These are phyloP conservation scores for Ogataea dorogensis DNA, from an alignment of 805 yeast genomes.

Conservation along the genomic window DNA sequence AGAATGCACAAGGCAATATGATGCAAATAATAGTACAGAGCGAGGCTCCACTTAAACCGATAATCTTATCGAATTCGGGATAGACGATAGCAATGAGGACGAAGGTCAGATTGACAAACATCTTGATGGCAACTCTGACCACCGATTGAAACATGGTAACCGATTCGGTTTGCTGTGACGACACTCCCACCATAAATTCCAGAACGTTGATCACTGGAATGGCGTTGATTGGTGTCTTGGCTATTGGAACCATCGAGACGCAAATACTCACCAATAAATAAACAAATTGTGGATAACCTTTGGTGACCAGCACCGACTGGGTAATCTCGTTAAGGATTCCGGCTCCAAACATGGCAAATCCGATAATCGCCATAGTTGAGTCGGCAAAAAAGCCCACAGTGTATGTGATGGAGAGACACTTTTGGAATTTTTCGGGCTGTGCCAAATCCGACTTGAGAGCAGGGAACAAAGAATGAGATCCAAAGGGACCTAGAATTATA, in stretches of 20 bases:
- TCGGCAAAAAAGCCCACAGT: slow-evolving; percentile 58
- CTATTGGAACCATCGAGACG: slow-evolving; percentile 78
- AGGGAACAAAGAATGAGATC: slow-evolving; percentile 84
- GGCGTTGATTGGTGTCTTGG: slow-evolving; percentile 84
- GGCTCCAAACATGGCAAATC: slow-evolving; percentile 79
- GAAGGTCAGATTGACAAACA: slow-evolving; percentile 59
- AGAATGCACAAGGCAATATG: slow-evolving; percentile 75
- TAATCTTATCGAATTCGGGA: slow-evolving; percentile 82
- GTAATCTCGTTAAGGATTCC: slow-evolving; percentile 71
- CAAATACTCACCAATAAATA: slow-evolving; percentile 57
- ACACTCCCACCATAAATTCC: slow-evolving; percentile 43
- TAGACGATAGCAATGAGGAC: slow-evolving; percentile 65
- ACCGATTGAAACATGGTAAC: slow-evolving; percentile 12
- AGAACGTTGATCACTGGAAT: slow-evolving; percentile 81
- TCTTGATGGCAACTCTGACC: slow-evolving; percentile 33
- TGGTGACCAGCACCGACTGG: slow-evolving; percentile 63
- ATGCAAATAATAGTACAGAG: slow-evolving; percentile 78
- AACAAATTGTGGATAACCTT: slow-evolving; percentile 66
- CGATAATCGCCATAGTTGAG: slow-evolving; percentile 58
- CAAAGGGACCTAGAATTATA: slow-evolving; percentile 74
- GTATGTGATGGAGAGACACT: slow-evolving; percentile 55
- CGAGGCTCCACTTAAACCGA: slow-evolving; percentile 83
- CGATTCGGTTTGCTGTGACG: slow-evolving; percentile 27
- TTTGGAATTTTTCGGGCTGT: slow-evolving; percentile 59
- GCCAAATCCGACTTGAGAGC: slow-evolving; percentile 74